A percentile compares a stretch with the other conserved stretches of the same genome.
phyloP scores from a whole-genome alignment of 306 rosid genomes.

The Biancaea sappan region DNA sequence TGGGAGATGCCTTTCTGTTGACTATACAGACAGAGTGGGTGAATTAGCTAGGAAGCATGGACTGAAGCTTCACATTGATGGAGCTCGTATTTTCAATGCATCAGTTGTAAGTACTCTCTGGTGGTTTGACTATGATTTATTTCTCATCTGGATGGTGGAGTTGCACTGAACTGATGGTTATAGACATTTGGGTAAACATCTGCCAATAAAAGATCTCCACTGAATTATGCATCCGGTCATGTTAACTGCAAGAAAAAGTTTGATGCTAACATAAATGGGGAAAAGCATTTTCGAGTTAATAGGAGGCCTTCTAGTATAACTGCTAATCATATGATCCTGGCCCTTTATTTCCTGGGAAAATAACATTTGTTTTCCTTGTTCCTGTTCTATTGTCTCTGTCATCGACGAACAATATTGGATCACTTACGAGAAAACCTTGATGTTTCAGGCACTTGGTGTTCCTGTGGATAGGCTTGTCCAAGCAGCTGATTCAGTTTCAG shows the following conservation, averaged over 20 bases:
- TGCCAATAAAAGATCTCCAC: neutral
- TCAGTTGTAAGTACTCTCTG: slow-evolving; percentile 64
- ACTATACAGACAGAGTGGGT: slow-evolving; percentile 84
- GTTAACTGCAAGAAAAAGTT: slow-evolving; percentile 2
- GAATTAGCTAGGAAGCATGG: slow-evolving; percentile 87
- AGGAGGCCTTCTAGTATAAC: neutral
- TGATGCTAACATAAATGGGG: neutral
- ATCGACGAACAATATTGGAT: too few relatives aligned
- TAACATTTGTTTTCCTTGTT: neutral
- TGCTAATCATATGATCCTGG: neutral
- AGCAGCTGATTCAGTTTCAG: slow-evolving; percentile 94
- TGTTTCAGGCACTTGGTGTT: slow-evolving; percentile 87
- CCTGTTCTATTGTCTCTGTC: neutral
- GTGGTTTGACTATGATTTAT: slow-evolving; percentile 15
- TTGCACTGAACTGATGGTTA: neutral
- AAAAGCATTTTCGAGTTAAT: too few relatives aligned
- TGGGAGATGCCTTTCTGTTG: slow-evolving; percentile 84
- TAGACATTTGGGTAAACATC: neutral
- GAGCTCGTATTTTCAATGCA: slow-evolving; percentile 95
- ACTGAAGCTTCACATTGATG: slow-evolving; percentile 90
- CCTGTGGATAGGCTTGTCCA: slow-evolving; percentile 82
- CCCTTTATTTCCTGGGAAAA: neutral
- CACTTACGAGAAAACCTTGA: slow-evolving; percentile 29
- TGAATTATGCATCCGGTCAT: neutral
- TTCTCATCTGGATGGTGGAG: neutral